Evolutionary conservation across 1,284 basidiomycete genomes (phyloP).

Genomic region (Boletus sp.): DNA sequence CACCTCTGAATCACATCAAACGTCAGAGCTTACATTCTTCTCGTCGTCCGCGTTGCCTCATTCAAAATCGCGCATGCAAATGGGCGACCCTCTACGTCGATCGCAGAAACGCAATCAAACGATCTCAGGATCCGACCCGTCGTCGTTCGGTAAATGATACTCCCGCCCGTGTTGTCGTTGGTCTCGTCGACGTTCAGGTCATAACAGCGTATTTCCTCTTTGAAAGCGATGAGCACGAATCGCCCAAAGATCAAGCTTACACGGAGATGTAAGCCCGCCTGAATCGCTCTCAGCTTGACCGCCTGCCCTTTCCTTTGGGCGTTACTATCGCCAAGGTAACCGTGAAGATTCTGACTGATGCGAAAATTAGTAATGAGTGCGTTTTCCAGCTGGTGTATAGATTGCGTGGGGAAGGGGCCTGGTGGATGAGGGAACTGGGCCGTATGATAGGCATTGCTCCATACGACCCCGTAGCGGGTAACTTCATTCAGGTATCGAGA

Average conservation of each 20-base stretch:
- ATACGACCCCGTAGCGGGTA: constrained; percentile 9
- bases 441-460: constrained; percentile 16
- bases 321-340: no score
- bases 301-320: background rate
- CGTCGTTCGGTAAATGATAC: constrained; percentile 10
- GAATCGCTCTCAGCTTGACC: constrained; percentile 8
- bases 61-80: constrained; percentile 19
- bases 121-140: constrained; percentile 6
- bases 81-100: constrained; percentile 18
- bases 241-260: constrained; percentile 17
- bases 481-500: constrained; percentile 14
- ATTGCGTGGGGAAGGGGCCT: constrained; percentile 19
- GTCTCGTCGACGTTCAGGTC: constrained; percentile 14
- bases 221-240: constrained; percentile 17
- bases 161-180: constrained; percentile 8
- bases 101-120: constrained; percentile 14
- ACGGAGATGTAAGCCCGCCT: constrained; percentile 1
- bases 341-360: constrained; percentile 3
- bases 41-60: background rate
- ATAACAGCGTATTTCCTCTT: constrained; percentile 20
- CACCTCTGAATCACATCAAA: background rate
- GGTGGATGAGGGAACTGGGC: constrained; percentile 18
- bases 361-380: constrained; percentile 11
- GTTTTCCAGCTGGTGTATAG: constrained; percentile 14
- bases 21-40: constrained; percentile 3